A percentile compares a stretch with the other conserved stretches of the same genome.
These are phyloP conservation scores for Torulaspora globosa DNA, from an alignment of 1,139 yeast genomes.

Conservation along the genomic window DNA sequence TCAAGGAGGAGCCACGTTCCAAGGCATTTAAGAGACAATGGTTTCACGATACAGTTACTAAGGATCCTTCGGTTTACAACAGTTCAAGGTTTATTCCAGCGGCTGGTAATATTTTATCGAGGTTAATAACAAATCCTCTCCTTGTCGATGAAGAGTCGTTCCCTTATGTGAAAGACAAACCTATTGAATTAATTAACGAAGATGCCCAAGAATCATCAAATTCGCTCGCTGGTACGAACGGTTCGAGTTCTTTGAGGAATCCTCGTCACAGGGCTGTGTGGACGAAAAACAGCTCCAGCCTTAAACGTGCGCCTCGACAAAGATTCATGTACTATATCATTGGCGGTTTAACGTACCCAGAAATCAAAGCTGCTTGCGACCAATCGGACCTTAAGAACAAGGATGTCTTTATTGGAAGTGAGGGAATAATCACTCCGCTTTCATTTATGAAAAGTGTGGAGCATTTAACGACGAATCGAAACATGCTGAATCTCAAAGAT, in stretches of 20 bases:
- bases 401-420: conserved; percentile 83
- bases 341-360: conserved; percentile 88
- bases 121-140: conserved; percentile 39
- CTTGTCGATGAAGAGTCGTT: conserved; percentile 48
- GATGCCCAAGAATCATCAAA: conserved; percentile 44
- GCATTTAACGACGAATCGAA: conserved; percentile 35
- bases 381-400: conserved; percentile 57
- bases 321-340: conserved; percentile 75
- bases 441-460: conserved; percentile 47
- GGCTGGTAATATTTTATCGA: conserved; percentile 53
- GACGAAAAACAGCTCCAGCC: conserved; percentile 52
- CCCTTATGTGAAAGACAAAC: conserved; percentile 77
- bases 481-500: conserved; percentile 31
- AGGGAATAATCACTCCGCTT: conserved; percentile 64
- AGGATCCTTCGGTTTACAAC: conserved; percentile 64
- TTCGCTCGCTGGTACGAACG: conserved; percentile 33
- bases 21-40: conserved; percentile 43
- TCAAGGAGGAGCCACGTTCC: conserved; percentile 46
- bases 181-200: conserved; percentile 49
- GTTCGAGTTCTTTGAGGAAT: conserved; percentile 56
- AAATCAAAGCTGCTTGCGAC: conserved; percentile 72
- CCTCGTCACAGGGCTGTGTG: conserved; percentile 77
- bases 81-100: conserved; percentile 79
- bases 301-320: conserved; percentile 50
- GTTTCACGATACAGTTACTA: conserved; percentile 51